Evolutionary conservation across 2,329 filamentous ascomycete species (phyloP).

Genomic region (Coniosporium tulheliwenetii): DNA sequence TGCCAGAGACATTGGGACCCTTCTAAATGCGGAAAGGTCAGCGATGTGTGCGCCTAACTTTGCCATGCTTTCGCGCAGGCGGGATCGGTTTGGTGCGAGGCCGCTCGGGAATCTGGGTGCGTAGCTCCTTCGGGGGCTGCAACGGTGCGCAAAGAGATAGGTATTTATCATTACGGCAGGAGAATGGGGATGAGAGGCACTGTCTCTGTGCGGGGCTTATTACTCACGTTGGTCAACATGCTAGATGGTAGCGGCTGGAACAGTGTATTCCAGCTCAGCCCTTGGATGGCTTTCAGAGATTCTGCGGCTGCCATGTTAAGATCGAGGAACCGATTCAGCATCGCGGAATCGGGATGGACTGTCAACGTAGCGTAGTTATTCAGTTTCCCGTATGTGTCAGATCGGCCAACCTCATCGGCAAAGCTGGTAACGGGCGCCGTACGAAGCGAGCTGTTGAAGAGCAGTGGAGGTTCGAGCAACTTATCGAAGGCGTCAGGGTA

Average conservation of each 20-base stretch:
- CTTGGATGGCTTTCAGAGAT: background rate
- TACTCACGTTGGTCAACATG: background rate
- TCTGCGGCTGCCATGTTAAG: slow-evolving; percentile 1
- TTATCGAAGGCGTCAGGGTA: slow-evolving; percentile 1
- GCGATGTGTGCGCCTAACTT: too few relatives aligned
- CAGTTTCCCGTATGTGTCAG: background rate
- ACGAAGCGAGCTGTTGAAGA: background rate
- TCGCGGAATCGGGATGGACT: background rate
- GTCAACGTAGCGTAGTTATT: background rate
- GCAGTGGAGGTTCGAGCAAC: background rate
- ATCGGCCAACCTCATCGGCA: background rate
- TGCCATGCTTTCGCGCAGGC: too few relatives aligned
- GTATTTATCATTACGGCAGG: too few relatives aligned
- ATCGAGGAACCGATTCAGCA: background rate
- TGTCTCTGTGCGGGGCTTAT: too few relatives aligned
- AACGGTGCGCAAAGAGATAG: too few relatives aligned
- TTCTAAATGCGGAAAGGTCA: background rate
- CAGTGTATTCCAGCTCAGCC: background rate
- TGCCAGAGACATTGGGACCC: slow-evolving; percentile 7
- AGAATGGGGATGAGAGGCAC: too few relatives aligned
- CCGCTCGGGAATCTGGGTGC: too few relatives aligned
- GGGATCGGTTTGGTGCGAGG: too few relatives aligned
- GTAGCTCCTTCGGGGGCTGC: too few relatives aligned
- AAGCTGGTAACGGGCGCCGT: background rate
- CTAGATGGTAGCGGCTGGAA: slow-evolving; percentile 1